Conservation (phyloP, 2,329 filamentous ascomycete genomes). For the Fusarium nematophilum region DNA sequence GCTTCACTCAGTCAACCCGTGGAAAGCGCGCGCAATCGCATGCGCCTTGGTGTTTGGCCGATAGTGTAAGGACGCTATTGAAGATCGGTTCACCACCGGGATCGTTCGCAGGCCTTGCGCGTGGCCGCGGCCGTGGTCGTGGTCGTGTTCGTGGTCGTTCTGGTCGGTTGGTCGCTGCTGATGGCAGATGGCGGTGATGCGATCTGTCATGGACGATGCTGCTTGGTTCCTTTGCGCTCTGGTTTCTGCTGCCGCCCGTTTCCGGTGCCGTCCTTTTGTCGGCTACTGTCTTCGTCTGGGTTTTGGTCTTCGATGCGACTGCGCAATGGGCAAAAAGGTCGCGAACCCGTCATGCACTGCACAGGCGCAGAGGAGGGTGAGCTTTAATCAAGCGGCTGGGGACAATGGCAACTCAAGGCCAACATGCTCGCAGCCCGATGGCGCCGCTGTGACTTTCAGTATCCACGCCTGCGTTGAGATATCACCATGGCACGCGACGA, state of each 20-base stretch:
- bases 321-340: slow-evolving; percentile 23
- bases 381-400: slow-evolving; percentile 34
- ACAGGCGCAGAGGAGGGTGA: slow-evolving; percentile 16
- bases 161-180: not conserved
- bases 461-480: slow-evolving; percentile 26
- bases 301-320: slow-evolving; percentile 14
- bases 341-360: slow-evolving; percentile 29
- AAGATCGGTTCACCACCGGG: not conserved
- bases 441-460: slow-evolving; percentile 27
- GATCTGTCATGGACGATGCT: not conserved
- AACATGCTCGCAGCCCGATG: slow-evolving; percentile 40
- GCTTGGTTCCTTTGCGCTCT: not conserved
- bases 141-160: not conserved
- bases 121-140: too few species aligned
- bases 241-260: not conserved
- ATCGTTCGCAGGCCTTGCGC: slow-evolving; percentile 15
- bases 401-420: slow-evolving; percentile 31
- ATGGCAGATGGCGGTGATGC: not conserved
- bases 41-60: too few species aligned
- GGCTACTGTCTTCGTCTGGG: slow-evolving; percentile 10
- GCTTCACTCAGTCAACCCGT: slow-evolving; percentile 10
- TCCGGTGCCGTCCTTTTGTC: too few species aligned
- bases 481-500: slow-evolving; percentile 23
- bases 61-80: too few species aligned
- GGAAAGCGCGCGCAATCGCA: slow-evolving; percentile 18